Evolutionary conservation across 305 asterid genomes (phyloP).

Genomic region (Fraxinus platypoda): DNA sequence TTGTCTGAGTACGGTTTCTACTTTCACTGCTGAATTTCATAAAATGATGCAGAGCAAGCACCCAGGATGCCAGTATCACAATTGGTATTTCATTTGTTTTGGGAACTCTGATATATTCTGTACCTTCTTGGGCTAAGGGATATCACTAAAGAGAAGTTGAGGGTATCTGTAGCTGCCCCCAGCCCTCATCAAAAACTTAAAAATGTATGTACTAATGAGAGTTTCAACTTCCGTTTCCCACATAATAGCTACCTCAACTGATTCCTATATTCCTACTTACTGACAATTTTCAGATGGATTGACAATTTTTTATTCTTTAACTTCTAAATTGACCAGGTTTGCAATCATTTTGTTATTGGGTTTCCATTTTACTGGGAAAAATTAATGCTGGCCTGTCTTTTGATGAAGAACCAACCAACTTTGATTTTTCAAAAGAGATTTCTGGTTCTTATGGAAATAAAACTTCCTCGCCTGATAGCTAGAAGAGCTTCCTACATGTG

Average conservation of each 20-base stretch:
- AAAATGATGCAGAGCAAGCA: constrained; percentile 67
- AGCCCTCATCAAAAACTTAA: background rate
- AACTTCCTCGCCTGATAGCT: constrained; percentile 18
- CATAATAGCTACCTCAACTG: background rate
- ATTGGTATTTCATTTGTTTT: constrained; percentile 41
- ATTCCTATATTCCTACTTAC: background rate
- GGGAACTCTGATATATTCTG: constrained; percentile 55
- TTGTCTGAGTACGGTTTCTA: constrained; percentile 82
- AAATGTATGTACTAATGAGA: background rate
- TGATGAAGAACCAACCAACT: constrained; percentile 26
- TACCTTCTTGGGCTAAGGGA: constrained; percentile 39
- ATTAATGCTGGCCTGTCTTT: constrained; percentile 29
- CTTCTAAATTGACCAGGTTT: constrained; percentile 37
- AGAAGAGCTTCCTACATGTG: constrained; percentile 6
- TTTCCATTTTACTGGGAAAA: constrained; percentile 79
- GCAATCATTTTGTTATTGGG: constrained; percentile 55
- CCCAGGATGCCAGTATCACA: constrained; percentile 56
- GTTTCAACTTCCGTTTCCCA: background rate
- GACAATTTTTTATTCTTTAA: background rate
- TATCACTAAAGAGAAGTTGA: constrained; percentile 27
- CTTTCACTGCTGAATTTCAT: constrained; percentile 75
- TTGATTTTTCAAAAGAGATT: constrained; percentile 11
- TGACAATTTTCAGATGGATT: background rate
- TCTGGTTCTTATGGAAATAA: constrained; percentile 22
- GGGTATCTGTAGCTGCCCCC: background rate